Base-by-base conservation (phyloP, 1,284 basidiomycete species). In the Trichosporon coremiiforme region DNA sequence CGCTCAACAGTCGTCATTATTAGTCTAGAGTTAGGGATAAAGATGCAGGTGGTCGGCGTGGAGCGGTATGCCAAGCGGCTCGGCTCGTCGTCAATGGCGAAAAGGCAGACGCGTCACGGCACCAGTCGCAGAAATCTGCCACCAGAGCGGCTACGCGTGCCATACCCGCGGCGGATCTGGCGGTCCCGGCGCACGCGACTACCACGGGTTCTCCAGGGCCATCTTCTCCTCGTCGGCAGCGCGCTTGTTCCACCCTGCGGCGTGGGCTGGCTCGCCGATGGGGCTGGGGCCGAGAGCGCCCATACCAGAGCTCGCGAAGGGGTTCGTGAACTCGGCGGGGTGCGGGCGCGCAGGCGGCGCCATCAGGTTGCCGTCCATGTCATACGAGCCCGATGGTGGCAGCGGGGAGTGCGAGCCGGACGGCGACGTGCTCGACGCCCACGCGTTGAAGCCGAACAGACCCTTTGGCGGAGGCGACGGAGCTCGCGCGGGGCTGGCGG, bases 341-440 rank as follows among this genome's bases (percentile, higher is more conserved):
- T 82, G 81, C 0, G 81, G 80, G 66, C 80, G 70, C 12, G 81
- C 81, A 6, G 81, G 81, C 6, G 81, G 81, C 17, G 81, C 81
- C 4, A 70, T 69, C 12, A 74, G 71, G 33, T 69, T 33, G 0
- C 74, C 72, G 31, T 57, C 45, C 17, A 65, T 29, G 65, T 33
- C 62, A n/a, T 66, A 74, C 20, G 71, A 70, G 9, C 68, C 70
- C 0, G 69, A 57, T 0, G 65, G 33, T 7, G 60, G 35, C 15
- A 50, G 29, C 2, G 75, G 57, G 15, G 57, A 17, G 57, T 41
- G 22, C 75, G 62, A 13, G 70, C 65, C 2, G 71, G 57, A 22
- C 4, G 70, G 47, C 35, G 65, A 33, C 1, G 72, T 7, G 68
- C 55, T 5, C 66, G 57, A 10, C 10, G 76, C 74, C 79, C 80